phyloP scores from a whole-genome alignment of 2,329 filamentous ascomycete genomes.

The Exophiala alcalophila region DNA sequence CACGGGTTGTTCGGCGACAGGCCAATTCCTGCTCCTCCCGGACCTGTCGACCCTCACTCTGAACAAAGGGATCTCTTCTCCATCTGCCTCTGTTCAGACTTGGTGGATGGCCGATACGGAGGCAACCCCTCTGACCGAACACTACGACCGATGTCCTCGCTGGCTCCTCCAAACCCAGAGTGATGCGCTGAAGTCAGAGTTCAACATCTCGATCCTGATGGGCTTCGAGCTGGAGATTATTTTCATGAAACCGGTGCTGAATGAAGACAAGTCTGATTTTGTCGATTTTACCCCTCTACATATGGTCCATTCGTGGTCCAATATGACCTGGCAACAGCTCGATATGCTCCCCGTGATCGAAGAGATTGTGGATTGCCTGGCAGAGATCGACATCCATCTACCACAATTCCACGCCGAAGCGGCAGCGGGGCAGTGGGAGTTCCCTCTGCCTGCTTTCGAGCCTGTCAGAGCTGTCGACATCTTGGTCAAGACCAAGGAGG shows the following conservation, averaged over 20 bases:
- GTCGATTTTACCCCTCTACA: conserved; percentile 49
- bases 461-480: conserved; percentile 68
- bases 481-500: conserved; percentile 67
- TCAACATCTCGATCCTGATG: conserved; percentile 59
- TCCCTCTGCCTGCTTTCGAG: conserved; percentile 62
- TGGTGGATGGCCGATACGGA: conserved; percentile 58
- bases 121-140: conserved; percentile 30
- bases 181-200: conserved; percentile 49
- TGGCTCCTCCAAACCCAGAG: conserved; percentile 58
- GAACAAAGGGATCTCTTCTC: conserved; percentile 55
- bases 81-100: conserved; percentile 64
- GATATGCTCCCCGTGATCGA: conserved; percentile 58
- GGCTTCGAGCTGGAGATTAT: conserved; percentile 83
- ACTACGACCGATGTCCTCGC: conserved; percentile 57
- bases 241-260: conserved; percentile 55
- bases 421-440: conserved; percentile 72
- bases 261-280: conserved; percentile 30
- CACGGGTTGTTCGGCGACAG: conserved; percentile 55
- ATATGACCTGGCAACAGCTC: conserved; percentile 60
- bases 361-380: conserved; percentile 62
- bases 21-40: conserved; percentile 65
- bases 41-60: conserved; percentile 61
- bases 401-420: conserved; percentile 74
- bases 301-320: conserved; percentile 68
- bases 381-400: conserved; percentile 61